Evolutionary conservation across 371 early-diverging fungal genomes (phyloP), one percentile per base, ranked within the genome.

Genomic region (Zopfochytrium polystomum): DNA sequence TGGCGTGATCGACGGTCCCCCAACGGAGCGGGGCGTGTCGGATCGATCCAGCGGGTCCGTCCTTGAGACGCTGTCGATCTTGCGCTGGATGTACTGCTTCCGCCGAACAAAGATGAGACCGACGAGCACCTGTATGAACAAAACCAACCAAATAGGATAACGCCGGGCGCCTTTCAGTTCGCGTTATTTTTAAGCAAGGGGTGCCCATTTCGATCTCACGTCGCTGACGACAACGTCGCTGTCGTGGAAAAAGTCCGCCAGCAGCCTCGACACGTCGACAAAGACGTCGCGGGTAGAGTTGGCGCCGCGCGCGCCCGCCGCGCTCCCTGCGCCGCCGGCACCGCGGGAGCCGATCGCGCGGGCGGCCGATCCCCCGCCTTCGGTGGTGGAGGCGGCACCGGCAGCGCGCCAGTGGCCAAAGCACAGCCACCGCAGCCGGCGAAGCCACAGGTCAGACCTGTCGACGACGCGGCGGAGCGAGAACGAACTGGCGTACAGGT

Each of bases 211-310:
- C 11, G 26, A 9, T 33, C 55, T 33, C 31, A 65, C 66, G 51
- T 75, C 75, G 27, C 64, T 63, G 3, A 66, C 63, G 22, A 70
- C 72, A 7, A 58, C 60, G 7, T 67, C 61, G 23, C 60, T 70
- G 46, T 75, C 75, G 26, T 59, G 26, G n/a, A 75, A 65, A 32
- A 71, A 60, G 22, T 75, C 75, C 6, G 69, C 70, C 57, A 75
- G 69, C 11, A 74, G 45, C 38, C 65, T 27, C 5, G 75, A 71
- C 4, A 74, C 70, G 51, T 65, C 67, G 18, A 58, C 20, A n/a
- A 74, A 48, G 3, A 71, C 60, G 42, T 61, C 59, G 30, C 56
- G n/a, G n/a, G n/a, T n/a, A n/a, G n/a, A n/a, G n/a, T n/a, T n/a
- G n/a, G n/a, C n/a, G n/a, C n/a, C n/a, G n/a, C n/a, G n/a, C n/a